Conservation (phyloP, 1,284 basidiomycete genomes). For the Rhizoctonia solani region DNA sequence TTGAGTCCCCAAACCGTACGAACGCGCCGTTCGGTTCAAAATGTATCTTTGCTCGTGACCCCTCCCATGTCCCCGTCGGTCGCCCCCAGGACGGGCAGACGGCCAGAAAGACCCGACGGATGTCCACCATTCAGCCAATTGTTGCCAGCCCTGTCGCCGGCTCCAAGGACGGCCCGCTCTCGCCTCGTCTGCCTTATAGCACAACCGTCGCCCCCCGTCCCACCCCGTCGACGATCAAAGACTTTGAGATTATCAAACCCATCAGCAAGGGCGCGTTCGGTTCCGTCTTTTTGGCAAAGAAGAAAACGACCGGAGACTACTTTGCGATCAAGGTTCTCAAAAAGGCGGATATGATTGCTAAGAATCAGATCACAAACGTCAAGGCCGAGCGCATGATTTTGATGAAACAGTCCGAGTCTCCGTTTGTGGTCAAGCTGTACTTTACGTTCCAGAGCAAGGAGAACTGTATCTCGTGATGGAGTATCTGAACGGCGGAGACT, state of each 20-base stretch:
- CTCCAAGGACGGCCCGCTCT: constrained; percentile 60
- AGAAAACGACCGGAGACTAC: constrained; percentile 97
- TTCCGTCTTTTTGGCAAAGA: constrained; percentile 97
- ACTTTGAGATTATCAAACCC: constrained; percentile 99
- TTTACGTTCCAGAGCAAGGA: constrained; percentile 99
- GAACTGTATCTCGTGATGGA: constrained; percentile 99
- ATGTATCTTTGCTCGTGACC: constrained; percentile 56
- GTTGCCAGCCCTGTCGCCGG: constrained; percentile 52
- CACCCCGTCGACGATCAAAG: constrained; percentile 92
- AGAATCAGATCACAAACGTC: constrained; percentile 99
- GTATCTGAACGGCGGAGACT: constrained; percentile 96
- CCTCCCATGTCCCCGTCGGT: constrained; percentile 75
- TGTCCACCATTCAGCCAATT: constrained; percentile 71
- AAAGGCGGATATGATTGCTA: constrained; percentile 99
- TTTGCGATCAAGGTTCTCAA: constrained; percentile 99
- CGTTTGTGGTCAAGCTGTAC: constrained; percentile 98
- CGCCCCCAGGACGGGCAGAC: constrained; percentile 56
- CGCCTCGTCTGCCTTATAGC: constrained; percentile 76
- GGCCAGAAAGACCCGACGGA: constrained; percentile 62
- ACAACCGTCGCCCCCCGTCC: constrained; percentile 73
- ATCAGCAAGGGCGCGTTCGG: constrained; percentile 99
- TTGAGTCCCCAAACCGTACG: constrained; percentile 49
- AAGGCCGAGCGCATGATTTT: constrained; percentile 99
- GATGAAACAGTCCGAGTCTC: constrained; percentile 99
- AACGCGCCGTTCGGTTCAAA: constrained; percentile 64